Evolutionary conservation across 1,284 basidiomycete genomes (phyloP), one percentile per base, ranked within the genome.

Genomic region (Pyrrhoderma noxium): DNA sequence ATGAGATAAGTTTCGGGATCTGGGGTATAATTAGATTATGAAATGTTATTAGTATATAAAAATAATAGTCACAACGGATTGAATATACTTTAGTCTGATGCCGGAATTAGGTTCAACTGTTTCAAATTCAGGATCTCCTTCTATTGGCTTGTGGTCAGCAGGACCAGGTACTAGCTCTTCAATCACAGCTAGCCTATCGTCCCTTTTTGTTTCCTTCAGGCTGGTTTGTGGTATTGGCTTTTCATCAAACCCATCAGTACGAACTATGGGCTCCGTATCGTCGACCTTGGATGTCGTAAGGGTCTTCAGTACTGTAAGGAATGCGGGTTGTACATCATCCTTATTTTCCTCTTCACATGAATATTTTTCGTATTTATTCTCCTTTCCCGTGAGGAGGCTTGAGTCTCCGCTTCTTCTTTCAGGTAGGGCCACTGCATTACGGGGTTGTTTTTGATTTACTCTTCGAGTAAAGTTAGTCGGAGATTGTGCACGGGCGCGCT

Each of bases 21-120:
- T 93, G 60, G 7, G 27, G 27, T 41, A 51, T 40, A 5, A n/a
- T 18, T 14, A 8, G n/a, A n/a, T 40, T 16, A 40, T 18, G 14
- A 14, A 40, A 37, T 37, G 35, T 37, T 16, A 40, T 50, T 31
- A 42, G 25, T n/a, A n/a, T n/a, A n/a, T n/a, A n/a, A n/a, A 25
- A 55, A 52, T n/a, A 54, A 38, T 23, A 22, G 38, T 34, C 25
- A 19, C 35, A 45, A 37, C 45, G n/a, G 39, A 9, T 37, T 34
- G 23, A 25, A 56, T 56, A 43, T 35, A 94, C 91, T 68, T 74
- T n/a, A 97, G 73, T 40, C 85, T 75, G 47, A 95, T 93, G 2
- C 83, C 80, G 34, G 91, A 93, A 67, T 94, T 88, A 0, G 93
- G 93, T 62, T 97, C 93, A 1, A 92, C 61, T 48, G 70, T 74